Percentiles rank a stretch among this genome's conserved stretches.
Conservation (phyloP, 2,329 filamentous ascomycete genomes). For the Aureobasidium sp. region DNA sequence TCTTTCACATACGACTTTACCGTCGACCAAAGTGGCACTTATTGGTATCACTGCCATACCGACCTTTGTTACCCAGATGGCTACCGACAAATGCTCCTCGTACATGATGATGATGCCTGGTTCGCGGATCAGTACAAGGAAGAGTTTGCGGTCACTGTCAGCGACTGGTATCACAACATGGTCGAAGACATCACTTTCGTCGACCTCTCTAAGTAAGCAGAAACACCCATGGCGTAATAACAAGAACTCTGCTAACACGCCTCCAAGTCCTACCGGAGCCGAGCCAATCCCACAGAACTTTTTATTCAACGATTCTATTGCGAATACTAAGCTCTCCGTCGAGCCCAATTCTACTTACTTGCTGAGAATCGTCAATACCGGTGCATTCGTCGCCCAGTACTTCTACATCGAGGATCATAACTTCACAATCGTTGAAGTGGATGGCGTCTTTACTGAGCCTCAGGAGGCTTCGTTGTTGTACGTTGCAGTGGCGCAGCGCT, state of each 20-base stretch:
- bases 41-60: constrained; percentile 45
- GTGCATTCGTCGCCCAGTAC: constrained; percentile 58
- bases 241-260: not conserved
- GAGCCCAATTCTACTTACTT: constrained; percentile 52
- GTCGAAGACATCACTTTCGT: constrained; percentile 40
- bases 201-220: constrained; percentile 35
- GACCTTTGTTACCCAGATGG: constrained; percentile 60
- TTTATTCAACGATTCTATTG: constrained; percentile 54
- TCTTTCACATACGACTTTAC: constrained; percentile 62
- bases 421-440: constrained; percentile 59
- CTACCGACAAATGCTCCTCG: constrained; percentile 56
- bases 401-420: constrained; percentile 61
- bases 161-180: constrained; percentile 65
- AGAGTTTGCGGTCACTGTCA: constrained; percentile 59
- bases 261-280: constrained; percentile 26
- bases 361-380: constrained; percentile 61
- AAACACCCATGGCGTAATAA: constrained; percentile 18
- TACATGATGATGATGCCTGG: constrained; percentile 52
- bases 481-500: constrained; percentile 62
- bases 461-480: constrained; percentile 52
- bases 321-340: constrained; percentile 35
- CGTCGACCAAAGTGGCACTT: constrained; percentile 44
- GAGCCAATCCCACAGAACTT: constrained; percentile 60
- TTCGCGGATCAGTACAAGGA: constrained; percentile 47
- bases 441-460: constrained; percentile 59